These are phyloP conservation scores for Xerophyta viscosa DNA, from an alignment of 106 monocot genomes.

Conservation along the genomic window DNA sequence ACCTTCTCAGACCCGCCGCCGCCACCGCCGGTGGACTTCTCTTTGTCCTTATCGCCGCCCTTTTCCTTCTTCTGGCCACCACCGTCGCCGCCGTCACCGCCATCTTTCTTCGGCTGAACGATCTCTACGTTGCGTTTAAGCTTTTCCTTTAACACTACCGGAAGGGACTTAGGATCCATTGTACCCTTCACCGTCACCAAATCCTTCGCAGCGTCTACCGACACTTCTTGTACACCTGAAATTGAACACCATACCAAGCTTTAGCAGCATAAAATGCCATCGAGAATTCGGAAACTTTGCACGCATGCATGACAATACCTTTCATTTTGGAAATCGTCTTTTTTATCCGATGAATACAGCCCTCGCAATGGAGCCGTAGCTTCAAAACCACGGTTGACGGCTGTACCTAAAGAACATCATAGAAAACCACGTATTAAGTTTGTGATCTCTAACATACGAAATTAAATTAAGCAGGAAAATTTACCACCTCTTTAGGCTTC, in stretches of 20 bases:
- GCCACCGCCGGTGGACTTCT: constrained; percentile 10
- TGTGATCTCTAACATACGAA: neutral
- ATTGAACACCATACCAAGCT: too few species aligned
- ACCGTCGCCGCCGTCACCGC: constrained; percentile 15
- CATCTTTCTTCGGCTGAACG: constrained; percentile 30
- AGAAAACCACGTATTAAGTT: too few species aligned
- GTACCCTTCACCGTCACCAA: constrained; percentile 65
- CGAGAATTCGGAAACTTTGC: neutral
- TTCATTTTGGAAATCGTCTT: constrained; percentile 48
- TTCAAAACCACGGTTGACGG: constrained; percentile 54
- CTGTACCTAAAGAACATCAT: constrained; percentile 11
- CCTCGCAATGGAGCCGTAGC: constrained; percentile 75
- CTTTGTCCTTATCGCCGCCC: constrained; percentile 12
- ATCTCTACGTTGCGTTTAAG: constrained; percentile 44
- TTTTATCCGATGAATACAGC: constrained; percentile 50
- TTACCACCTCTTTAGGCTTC: constrained; percentile 33
- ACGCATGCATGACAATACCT: constrained; percentile 21
- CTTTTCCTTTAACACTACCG: constrained; percentile 23
- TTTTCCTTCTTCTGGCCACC: constrained; percentile 5
- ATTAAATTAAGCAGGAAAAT: neutral
- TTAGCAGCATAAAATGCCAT: neutral
- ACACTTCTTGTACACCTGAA: constrained; percentile 59
- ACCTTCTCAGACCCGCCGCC: constrained; percentile 17
- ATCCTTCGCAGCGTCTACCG: constrained; percentile 38
- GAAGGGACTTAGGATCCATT: constrained; percentile 49